Evolutionary conservation across 768 basidiomycete species (phyloP), one percentile per base, ranked within the genome.

Genomic region (Auriscalpium vulgare): DNA sequence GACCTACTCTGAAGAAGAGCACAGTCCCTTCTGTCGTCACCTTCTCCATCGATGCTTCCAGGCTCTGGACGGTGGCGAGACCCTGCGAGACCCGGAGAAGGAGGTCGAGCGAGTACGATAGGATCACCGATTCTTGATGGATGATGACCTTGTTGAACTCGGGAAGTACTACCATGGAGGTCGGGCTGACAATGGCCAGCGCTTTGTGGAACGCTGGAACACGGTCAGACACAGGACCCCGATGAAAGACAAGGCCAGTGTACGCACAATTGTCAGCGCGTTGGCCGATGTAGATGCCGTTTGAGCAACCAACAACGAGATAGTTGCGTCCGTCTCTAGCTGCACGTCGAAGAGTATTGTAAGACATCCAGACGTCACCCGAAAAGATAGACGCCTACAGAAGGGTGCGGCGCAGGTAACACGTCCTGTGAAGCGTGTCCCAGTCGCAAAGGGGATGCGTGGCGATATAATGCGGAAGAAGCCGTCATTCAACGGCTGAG

Each of bases 31-130:
- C 78, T n/a, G 72, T 66, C 1, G 77, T 78, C 16, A 91, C 72
- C 40, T 76, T 78, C 67, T 91, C 88, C 61, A 75, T 68, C 3
- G 86, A 82, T 1, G 80, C 77, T 6, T 79, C 76, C 17, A 90
- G 65, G 2, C 70, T 71, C 54, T 75, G 71, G 9, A 69, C 60
- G 13, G 80, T 72, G 0, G 77, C 67, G 56, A 80, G 70, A 2
- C 78, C 81, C 34, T 76, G 70, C 8, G 77, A 79, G 10, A 85
- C 76, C 21, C 81, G 80, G 0, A 79, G 82, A 45, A 91, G 69
- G n/a, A 83, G 66, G 56, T 89, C 87, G 9, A 91, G 74, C 0
- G 87, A 84, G 64, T 88, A 92, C 0, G 86, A 78, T 19, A 79
- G 59, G 4, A 93, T 69, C 1, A 75, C 74, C 10, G 68, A 70